phyloP scores from a whole-genome alignment of 192 early-diverging fungal species.

The Coemansia sp. region DNA sequence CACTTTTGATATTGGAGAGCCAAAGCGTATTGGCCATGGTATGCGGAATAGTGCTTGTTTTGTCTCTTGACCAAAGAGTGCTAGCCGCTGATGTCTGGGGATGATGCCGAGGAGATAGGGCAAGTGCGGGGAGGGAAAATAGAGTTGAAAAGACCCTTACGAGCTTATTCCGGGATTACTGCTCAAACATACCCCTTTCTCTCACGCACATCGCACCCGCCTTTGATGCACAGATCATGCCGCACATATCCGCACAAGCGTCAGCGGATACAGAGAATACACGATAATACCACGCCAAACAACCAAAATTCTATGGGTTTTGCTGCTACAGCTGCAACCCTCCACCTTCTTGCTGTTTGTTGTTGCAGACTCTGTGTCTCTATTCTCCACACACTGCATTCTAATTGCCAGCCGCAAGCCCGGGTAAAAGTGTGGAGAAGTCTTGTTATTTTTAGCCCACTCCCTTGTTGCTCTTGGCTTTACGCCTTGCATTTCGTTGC shows the following conservation, averaged over 20 bases:
- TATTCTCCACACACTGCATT: background rate
- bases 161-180: background rate
- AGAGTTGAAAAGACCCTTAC: background rate
- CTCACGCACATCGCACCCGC: no score
- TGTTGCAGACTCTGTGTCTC: background rate
- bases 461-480: background rate
- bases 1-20: background rate
- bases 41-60: no score
- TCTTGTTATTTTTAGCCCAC: conserved; percentile 2
- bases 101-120: background rate
- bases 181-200: background rate
- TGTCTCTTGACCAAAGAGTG: background rate
- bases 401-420: background rate
- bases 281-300: no score
- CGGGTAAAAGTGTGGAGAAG: conserved; percentile 2
- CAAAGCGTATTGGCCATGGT: background rate
- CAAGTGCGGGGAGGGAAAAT: background rate
- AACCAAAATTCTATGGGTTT: no score
- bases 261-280: no score
- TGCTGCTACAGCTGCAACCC: no score
- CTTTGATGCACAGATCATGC: background rate
- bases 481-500: background rate
- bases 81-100: no score
- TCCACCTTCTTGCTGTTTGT: no score
- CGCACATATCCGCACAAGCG: no score